Conservation (phyloP, 2,329 filamentous ascomycete species). For the Thielaviopsis punctulata region DNA sequence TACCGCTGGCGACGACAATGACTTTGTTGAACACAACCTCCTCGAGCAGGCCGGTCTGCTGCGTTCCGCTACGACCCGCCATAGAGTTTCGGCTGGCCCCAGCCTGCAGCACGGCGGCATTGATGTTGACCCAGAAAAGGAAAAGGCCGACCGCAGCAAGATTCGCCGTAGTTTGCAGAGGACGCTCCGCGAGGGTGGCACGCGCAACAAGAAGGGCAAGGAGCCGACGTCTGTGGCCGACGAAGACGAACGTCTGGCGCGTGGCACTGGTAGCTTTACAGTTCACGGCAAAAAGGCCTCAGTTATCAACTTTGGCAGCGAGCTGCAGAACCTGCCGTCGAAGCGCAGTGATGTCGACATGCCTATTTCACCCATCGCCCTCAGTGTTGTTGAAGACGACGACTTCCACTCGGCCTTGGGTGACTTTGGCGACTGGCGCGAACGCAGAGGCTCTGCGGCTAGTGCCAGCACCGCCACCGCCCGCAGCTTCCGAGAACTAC, state of each 20-base stretch:
- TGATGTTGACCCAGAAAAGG: constrained; percentile 16
- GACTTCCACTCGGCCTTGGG: constrained; percentile 37
- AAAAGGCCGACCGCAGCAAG: constrained; percentile 44
- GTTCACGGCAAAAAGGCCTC: constrained; percentile 97
- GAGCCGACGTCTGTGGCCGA: constrained; percentile 28
- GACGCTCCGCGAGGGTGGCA: constrained; percentile 67
- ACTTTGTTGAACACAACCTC: constrained; percentile 50
- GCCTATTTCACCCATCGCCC: constrained; percentile 19
- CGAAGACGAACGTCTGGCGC: constrained; percentile 52
- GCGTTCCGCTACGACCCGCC: constrained; percentile 7
- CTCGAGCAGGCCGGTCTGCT: constrained; percentile 51
- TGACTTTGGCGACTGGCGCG: constrained; percentile 24
- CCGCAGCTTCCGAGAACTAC: constrained; percentile 45
- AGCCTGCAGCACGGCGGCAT: constrained; percentile 8
- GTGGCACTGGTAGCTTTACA: constrained; percentile 78
- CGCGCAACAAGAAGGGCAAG: constrained; percentile 55
- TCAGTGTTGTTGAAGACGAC: constrained; percentile 23
- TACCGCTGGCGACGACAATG: constrained; percentile 29
- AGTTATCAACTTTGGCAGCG: constrained; percentile 89
- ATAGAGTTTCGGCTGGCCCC: constrained; percentile 7
- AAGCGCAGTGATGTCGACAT: constrained; percentile 33
- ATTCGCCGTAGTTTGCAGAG: constrained; percentile 77
- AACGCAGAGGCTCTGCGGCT: constrained; percentile 43
- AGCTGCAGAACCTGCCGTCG: constrained; percentile 60
- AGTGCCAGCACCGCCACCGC: constrained; percentile 52